phyloP scores from a whole-genome alignment of 1,284 basidiomycete species.

The Ustilago trichophora region DNA sequence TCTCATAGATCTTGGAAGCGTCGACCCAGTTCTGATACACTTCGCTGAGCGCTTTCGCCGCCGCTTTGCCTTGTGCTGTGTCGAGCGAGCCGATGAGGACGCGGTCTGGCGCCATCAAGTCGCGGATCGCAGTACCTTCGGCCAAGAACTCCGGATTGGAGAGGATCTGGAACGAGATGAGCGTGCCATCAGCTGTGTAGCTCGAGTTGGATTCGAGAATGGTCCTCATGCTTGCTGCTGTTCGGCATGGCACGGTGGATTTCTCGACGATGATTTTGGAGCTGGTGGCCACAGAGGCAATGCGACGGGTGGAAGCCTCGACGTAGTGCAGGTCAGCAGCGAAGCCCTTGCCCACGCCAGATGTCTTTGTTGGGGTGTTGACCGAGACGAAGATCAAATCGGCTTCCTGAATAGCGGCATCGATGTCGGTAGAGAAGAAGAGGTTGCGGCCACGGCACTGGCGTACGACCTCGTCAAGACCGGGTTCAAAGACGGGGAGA shows the following conservation, averaged over 20 bases:
- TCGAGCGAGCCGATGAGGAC: conserved; percentile 96
- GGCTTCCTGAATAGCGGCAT: conserved; percentile 89
- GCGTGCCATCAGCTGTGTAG: conserved; percentile 71
- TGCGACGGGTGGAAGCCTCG: conserved; percentile 93
- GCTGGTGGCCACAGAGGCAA: conserved; percentile 86
- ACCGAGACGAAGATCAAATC: conserved; percentile 80
- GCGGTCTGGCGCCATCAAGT: conserved; percentile 88
- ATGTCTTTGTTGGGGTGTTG: conserved; percentile 98
- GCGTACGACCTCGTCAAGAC: conserved; percentile 89
- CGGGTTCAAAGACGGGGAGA: conserved; percentile 95
- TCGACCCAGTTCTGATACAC: conserved; percentile 98
- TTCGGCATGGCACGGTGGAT: conserved; percentile 97
- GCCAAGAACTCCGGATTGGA: conserved; percentile 99
- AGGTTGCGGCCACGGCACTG: conserved; percentile 89
- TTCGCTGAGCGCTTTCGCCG: conserved; percentile 78
- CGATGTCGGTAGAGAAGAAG: conserved; percentile 96
- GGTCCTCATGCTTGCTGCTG: conserved; percentile 97
- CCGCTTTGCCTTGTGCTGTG: conserved; percentile 81
- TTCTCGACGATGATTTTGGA: conserved; percentile 99
- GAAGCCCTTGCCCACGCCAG: conserved; percentile 93
- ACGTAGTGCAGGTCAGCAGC: conserved; percentile 81
- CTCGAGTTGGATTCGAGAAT: conserved; percentile 95
- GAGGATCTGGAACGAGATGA: conserved; percentile 93
- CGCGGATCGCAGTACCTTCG: conserved; percentile 92
- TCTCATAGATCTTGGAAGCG: conserved; percentile 84